Conservation (phyloP, 2,329 filamentous ascomycete genomes). For the Xenosphaeropsis pyriputrescens region DNA sequence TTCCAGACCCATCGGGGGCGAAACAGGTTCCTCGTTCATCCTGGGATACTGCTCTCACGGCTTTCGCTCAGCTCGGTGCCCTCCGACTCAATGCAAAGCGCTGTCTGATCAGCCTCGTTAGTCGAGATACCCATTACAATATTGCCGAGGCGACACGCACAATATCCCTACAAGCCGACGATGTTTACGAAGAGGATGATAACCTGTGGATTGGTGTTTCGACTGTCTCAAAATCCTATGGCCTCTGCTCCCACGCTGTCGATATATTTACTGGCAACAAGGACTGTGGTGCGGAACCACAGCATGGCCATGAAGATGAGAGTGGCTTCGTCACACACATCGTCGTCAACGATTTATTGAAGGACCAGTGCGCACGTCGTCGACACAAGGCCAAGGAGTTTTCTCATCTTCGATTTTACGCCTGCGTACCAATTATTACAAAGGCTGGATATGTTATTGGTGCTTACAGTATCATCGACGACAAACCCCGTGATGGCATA, state of each 20-base stretch:
- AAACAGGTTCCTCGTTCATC: slow-evolving; percentile 1
- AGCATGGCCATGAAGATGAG: slow-evolving; percentile 9
- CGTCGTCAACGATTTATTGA: slow-evolving; percentile 22
- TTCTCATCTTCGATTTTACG: slow-evolving; percentile 32
- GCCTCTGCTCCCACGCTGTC: slow-evolving; percentile 3
- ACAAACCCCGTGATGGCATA: slow-evolving; percentile 35
- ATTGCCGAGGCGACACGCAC: slow-evolving; percentile 13
- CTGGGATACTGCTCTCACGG: slow-evolving; percentile 25
- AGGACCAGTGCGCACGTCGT: slow-evolving; percentile 13
- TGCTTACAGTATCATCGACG: slow-evolving; percentile 42
- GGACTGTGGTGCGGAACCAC: slow-evolving; percentile 2
- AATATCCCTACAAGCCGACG: slow-evolving; percentile 12
- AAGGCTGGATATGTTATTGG: slow-evolving; percentile 40
- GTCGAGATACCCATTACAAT: slow-evolving; percentile 9
- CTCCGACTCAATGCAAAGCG: slow-evolving; percentile 30
- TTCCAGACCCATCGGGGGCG: too few relatives aligned
- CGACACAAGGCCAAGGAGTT: slow-evolving; percentile 18
- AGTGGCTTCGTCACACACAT: slow-evolving; percentile 5
- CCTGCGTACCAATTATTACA: slow-evolving; percentile 45
- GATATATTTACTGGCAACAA: slow-evolving; percentile 1
- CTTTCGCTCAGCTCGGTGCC: slow-evolving; percentile 32
- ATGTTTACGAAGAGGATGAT: slow-evolving; percentile 11
- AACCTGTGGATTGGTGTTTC: slow-evolving; percentile 15
- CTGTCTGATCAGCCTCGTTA: slow-evolving; percentile 25
- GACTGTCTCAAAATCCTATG: neutral